These are phyloP conservation scores for Leccinum fallax DNA, from an alignment of 1,284 basidiomycete genomes.

Conservation along the genomic window DNA sequence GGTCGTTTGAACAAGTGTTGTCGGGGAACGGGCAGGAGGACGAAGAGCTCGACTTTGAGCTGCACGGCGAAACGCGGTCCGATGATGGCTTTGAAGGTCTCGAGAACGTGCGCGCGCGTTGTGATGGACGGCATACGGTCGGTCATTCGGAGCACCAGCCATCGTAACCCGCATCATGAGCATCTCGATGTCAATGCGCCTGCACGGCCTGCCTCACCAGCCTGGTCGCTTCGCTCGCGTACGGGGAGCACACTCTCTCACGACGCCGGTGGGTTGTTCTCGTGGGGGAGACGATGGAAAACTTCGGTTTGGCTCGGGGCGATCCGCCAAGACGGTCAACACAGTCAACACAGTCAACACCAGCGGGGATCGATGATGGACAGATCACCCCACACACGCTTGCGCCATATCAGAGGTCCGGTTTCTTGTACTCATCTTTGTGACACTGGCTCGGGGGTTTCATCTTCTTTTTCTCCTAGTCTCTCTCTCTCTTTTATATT, in stretches of 20 bases:
- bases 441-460: background rate
- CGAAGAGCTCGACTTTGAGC: slow-evolving; percentile 81
- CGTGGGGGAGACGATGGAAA: too few species aligned
- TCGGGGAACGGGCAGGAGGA: slow-evolving; percentile 45
- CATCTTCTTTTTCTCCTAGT: background rate
- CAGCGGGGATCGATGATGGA: too few species aligned
- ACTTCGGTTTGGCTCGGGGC: too few species aligned
- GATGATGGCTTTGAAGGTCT: slow-evolving; percentile 90
- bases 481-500: slow-evolving; percentile 1
- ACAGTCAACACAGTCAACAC: too few species aligned
- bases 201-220: too few species aligned
- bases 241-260: too few species aligned
- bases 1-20: slow-evolving; percentile 65
- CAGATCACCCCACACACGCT: too few species aligned
- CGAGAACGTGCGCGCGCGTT: slow-evolving; percentile 94
- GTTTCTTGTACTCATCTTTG: slow-evolving; percentile 12
- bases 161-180: too few species aligned
- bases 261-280: too few species aligned
- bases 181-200: too few species aligned
- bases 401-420: background rate
- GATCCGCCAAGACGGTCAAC: too few species aligned
- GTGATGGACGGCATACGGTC: slow-evolving; percentile 88
- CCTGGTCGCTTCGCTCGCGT: too few species aligned
- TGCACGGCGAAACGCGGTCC: slow-evolving; percentile 72
- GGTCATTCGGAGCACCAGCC: slow-evolving; percentile 33